phyloP scores from a whole-genome alignment of 139 green algal species.

The Pycnococcus provasolii region DNA sequence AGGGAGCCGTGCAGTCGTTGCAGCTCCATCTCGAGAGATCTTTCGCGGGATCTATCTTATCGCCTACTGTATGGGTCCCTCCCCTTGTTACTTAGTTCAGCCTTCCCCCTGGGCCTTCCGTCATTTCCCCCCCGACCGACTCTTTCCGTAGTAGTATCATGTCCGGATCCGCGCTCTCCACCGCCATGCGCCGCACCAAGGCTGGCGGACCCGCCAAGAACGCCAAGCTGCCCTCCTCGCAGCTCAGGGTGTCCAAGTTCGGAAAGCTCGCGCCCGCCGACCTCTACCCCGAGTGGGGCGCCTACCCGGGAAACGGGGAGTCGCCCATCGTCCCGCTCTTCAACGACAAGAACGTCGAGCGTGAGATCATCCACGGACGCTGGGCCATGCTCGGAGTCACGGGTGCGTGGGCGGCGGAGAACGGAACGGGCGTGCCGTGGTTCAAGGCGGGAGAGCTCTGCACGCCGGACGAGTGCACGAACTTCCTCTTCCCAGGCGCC shows the following conservation, averaged over 20 bases:
- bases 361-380: conserved; percentile 77
- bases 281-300: conserved; percentile 25
- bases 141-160: too few species aligned
- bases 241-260: conserved; percentile 1
- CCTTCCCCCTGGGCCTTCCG: too few species aligned
- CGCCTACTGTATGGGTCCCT: too few species aligned
- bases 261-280: conserved; percentile 7
- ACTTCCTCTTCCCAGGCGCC: conserved; percentile 24
- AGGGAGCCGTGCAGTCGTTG: too few species aligned
- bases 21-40: too few species aligned
- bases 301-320: conserved; percentile 23
- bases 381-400: conserved; percentile 77
- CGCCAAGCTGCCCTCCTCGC: not conserved
- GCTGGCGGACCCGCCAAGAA: not conserved
- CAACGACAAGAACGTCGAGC: conserved; percentile 37
- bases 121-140: too few species aligned
- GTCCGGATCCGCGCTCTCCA: not conserved
- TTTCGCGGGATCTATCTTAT: too few species aligned
- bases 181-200: conserved; percentile 2
- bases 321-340: conserved; percentile 23
- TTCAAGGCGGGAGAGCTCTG: conserved; percentile 23
- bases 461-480: conserved; percentile 26
- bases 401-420: conserved; percentile 48
- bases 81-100: too few species aligned
- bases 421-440: conserved; percentile 22